phyloP scores from a whole-genome alignment of 2,329 filamentous ascomycete genomes.

The Cytospora piceicola region DNA sequence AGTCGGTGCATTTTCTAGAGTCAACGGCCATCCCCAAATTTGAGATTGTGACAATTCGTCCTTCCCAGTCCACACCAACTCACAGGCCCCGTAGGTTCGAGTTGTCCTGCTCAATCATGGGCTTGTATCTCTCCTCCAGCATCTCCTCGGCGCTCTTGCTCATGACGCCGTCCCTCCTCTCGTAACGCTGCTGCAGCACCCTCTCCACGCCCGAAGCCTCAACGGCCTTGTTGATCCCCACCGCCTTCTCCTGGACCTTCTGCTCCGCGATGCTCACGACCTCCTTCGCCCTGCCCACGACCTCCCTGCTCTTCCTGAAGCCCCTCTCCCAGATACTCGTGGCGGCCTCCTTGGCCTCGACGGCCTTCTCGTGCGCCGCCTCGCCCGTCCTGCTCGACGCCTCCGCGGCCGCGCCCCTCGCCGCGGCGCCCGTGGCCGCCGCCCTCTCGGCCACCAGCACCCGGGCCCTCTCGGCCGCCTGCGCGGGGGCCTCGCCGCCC shows the following conservation, averaged over 20 bases:
- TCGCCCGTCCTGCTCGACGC: constrained; percentile 39
- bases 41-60: not conserved
- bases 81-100: constrained; percentile 46
- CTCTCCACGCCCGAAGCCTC: constrained; percentile 48
- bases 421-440: constrained; percentile 33
- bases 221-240: constrained; percentile 36
- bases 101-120: constrained; percentile 51
- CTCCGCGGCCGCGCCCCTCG: constrained; percentile 30
- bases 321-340: constrained; percentile 46
- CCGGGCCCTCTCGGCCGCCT: constrained; percentile 40
- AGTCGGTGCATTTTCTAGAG: not conserved
- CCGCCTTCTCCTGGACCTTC: constrained; percentile 39
- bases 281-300: constrained; percentile 44
- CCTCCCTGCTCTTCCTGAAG: constrained; percentile 47
- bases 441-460: constrained; percentile 27
- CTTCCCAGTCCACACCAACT: not conserved
- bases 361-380: constrained; percentile 37
- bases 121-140: constrained; percentile 59
- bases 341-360: constrained; percentile 44
- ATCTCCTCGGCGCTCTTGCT: constrained; percentile 57
- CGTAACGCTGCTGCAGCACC: constrained; percentile 57
- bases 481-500: constrained; percentile 41
- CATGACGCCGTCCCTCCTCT: constrained; percentile 43
- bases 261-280: constrained; percentile 43
- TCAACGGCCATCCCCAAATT: not conserved